A percentile compares a stretch with the other conserved stretches of the same genome.
Conservation (phyloP, 495 filamentous ascomycete species). For the Penicillium atrosanguineum region DNA sequence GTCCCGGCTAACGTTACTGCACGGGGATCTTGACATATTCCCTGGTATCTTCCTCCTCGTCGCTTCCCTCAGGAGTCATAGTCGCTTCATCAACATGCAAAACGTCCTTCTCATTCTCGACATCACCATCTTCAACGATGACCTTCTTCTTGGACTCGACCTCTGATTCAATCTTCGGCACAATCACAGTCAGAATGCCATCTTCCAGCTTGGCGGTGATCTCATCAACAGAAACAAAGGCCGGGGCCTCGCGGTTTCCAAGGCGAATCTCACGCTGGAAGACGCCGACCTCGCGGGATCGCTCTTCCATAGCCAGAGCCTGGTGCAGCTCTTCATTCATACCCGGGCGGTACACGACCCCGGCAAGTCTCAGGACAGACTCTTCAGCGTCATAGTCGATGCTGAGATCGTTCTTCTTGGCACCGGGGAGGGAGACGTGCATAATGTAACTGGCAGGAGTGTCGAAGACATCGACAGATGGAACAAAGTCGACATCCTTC, state of each 20-base stretch:
- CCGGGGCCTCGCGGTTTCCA: constrained; percentile 52
- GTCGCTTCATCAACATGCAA: constrained; percentile 19
- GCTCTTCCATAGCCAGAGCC: constrained; percentile 61
- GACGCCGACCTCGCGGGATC: constrained; percentile 58
- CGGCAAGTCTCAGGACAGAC: constrained; percentile 60
- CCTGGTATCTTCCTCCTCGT: constrained; percentile 24
- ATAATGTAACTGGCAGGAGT: constrained; percentile 60
- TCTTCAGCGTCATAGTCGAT: constrained; percentile 72
- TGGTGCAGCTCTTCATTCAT: constrained; percentile 67
- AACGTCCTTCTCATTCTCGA: constrained; percentile 19
- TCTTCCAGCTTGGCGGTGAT: constrained; percentile 73
- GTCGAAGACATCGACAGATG: constrained; percentile 71
- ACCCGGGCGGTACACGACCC: constrained; percentile 68
- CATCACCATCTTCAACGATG: constrained; percentile 19
- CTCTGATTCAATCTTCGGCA: constrained; percentile 61
- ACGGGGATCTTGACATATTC: constrained; percentile 35
- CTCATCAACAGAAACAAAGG: constrained; percentile 57
- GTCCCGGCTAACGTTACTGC: constrained; percentile 12
- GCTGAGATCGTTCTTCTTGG: constrained; percentile 72
- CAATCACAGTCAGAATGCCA: constrained; percentile 61
- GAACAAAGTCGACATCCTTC: constrained; percentile 53
- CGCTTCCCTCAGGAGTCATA: constrained; percentile 17
- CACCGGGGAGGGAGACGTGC: constrained; percentile 73
- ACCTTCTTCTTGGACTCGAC: constrained; percentile 25
- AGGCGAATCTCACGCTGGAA: constrained; percentile 71